Conservation (phyloP, 2,329 filamentous ascomycete species). For the Xylariaceae sp. region DNA sequence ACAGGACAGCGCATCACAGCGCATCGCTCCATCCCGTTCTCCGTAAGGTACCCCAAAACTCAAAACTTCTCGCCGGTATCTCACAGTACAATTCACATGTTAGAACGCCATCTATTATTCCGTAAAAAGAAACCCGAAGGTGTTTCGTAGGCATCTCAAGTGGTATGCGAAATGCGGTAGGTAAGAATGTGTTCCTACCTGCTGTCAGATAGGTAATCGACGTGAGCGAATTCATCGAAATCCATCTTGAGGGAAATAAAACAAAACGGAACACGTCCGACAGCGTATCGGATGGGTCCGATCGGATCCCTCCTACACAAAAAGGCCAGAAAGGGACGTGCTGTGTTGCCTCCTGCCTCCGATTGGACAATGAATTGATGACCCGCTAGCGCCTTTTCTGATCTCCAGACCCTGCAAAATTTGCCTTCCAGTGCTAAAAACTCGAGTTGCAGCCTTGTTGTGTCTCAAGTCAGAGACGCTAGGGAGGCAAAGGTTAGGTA, state of each 20-base stretch:
- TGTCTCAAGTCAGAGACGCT: neutral
- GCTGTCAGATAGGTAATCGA: neutral
- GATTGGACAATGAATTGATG: constrained; percentile 25
- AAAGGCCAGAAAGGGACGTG: neutral
- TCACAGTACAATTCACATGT: no score
- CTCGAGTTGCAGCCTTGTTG: constrained; percentile 25
- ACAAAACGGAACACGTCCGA: constrained; percentile 10
- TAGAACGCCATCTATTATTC: no score
- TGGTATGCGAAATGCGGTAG: no score
- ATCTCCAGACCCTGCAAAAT: constrained; percentile 32
- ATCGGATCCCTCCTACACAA: constrained; percentile 13
- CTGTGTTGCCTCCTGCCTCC: constrained; percentile 13
- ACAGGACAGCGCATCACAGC: no score
- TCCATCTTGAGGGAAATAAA: constrained; percentile 16
- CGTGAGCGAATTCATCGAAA: neutral
- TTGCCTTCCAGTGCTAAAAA: constrained; percentile 25
- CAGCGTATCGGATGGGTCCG: constrained; percentile 11
- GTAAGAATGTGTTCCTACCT: no score
- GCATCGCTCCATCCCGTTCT: no score
- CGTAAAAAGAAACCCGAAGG: no score
- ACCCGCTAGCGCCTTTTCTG: constrained; percentile 19
- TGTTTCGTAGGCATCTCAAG: no score
- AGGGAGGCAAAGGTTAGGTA: neutral
- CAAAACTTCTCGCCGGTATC: no score
- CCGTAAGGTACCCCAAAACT: no score